Percentiles rank a stretch among this genome's conserved stretches.
phyloP scores from a whole-genome alignment of 441 rosid species.

The Euphorbia celastroides region DNA sequence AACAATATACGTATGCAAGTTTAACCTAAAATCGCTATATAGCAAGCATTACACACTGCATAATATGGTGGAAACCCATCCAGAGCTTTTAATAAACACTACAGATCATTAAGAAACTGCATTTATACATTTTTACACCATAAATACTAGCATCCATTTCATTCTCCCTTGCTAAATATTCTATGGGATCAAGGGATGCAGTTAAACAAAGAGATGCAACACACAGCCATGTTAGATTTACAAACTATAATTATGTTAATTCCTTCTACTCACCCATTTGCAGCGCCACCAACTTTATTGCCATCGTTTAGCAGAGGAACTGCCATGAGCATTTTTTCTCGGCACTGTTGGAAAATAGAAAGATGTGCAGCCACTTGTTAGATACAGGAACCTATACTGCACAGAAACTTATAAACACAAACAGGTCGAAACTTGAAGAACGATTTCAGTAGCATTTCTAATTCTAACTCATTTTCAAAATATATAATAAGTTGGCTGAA shows the following conservation, averaged over 20 bases:
- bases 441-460: not conserved
- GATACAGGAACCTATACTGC: not conserved
- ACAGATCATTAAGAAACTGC: slow-evolving; percentile 1
- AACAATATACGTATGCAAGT: no score
- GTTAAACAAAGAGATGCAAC: not conserved
- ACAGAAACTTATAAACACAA: not conserved
- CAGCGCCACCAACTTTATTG: slow-evolving; percentile 23
- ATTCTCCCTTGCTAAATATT: slow-evolving; percentile 2
- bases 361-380: not conserved
- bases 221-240: slow-evolving; percentile 13
- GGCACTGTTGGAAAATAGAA: slow-evolving; percentile 28
- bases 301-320: slow-evolving; percentile 41
- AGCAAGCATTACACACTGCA: no score
- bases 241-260: slow-evolving; percentile 18
- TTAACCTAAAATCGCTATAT: no score
- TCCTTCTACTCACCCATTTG: slow-evolving; percentile 16
- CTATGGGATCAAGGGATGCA: slow-evolving; percentile 14
- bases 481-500: not conserved
- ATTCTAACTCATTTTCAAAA: not conserved
- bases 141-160: not conserved
- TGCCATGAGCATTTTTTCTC: slow-evolving; percentile 30
- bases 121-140: slow-evolving; percentile 16
- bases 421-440: not conserved
- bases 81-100: slow-evolving; percentile 2
- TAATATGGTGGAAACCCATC: not conserved